Evolutionary conservation across 148 eudicot genomes (phyloP), one percentile per base, ranked within the genome.

Genomic region (Dianthus caryophyllus): DNA sequence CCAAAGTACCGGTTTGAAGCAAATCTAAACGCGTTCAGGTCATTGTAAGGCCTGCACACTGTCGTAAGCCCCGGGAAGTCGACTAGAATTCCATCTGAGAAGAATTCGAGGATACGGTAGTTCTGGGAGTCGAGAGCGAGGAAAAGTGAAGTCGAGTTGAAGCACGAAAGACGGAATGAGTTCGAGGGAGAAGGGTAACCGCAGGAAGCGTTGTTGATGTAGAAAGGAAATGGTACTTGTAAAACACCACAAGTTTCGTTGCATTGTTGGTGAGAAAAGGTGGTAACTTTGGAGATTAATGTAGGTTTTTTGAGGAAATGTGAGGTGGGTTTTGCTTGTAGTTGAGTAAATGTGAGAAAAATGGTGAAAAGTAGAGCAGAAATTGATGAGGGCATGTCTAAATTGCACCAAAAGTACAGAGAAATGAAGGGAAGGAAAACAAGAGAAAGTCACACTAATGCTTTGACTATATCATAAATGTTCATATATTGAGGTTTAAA

Each of bases 81-180:
- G 1, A 90, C 79, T 9, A 87, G 71, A 43, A 90, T 60, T 2
- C 93, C 94, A 54, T 90, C 96, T 20, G 84, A 16, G 49, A 80
- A 85, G 85, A 90, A 90, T 0, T 87, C 82, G 30, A 90, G 72
- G n/a, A 87, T 78, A 16, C 67, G 81, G 56, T 83, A 87, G 74
- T 70, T 82, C 26, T 75, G 72, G 10, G 83, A 73, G 26, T 70
- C 78, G n/a, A 87, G 68, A 72, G 48, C 76, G 47, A 89, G 80
- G 59, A 61, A 85, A 38, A 85, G 85, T 9, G 78, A 41, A 27
- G 82, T 82, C n/a, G 82, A 80, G 64, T 85, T 85, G 3, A 80
- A 25, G 71, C 96, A 89, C 53, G 82, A 59, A 10, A 89, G 84
- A 31, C 68, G 76, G 74, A 85, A 89, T 39, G 84, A 57, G 4